Conservation (phyloP, 1,139 yeast species). For the Williopsis jadinii region DNA sequence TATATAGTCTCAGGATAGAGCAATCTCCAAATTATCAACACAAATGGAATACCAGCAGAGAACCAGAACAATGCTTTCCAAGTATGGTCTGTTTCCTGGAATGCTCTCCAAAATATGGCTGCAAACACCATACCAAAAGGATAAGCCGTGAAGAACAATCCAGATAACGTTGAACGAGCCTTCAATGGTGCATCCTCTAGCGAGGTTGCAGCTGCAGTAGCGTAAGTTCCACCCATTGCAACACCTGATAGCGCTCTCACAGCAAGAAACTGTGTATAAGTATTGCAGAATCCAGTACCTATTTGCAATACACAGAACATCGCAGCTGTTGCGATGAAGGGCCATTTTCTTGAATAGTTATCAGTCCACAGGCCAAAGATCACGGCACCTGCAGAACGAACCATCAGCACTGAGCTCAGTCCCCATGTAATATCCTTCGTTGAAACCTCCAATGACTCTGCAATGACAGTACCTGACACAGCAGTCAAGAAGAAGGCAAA, state of each 20-base stretch:
- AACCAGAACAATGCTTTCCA: conserved; percentile 56
- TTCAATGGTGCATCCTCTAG: conserved; percentile 39
- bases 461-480: conserved; percentile 38
- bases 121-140: conserved; percentile 38
- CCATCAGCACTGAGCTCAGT: conserved; percentile 50
- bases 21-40: conserved; percentile 36
- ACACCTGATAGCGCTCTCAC: conserved; percentile 45
- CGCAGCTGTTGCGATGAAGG: conserved; percentile 28
- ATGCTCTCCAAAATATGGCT: conserved; percentile 37
- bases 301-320: conserved; percentile 42
- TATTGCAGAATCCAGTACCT: conserved; percentile 47
- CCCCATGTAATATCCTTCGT: conserved; percentile 50
- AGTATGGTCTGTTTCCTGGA: conserved; percentile 25
- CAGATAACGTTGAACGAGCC: conserved; percentile 37
- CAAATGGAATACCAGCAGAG: conserved; percentile 39
- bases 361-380: conserved; percentile 50
- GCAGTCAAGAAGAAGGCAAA: conserved; percentile 49
- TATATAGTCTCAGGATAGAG: conserved; percentile 33
- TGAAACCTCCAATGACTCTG: conserved; percentile 33
- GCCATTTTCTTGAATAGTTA: conserved; percentile 48
- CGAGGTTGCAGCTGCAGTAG: conserved; percentile 38
- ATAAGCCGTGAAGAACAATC: conserved; percentile 40
- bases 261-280: conserved; percentile 42
- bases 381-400: conserved; percentile 52
- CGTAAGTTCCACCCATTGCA: conserved; percentile 38